Evolutionary conservation across 768 basidiomycete species (phyloP), one percentile per base, ranked within the genome.

Genomic region (Rhodotorula sphaerocarpa): DNA sequence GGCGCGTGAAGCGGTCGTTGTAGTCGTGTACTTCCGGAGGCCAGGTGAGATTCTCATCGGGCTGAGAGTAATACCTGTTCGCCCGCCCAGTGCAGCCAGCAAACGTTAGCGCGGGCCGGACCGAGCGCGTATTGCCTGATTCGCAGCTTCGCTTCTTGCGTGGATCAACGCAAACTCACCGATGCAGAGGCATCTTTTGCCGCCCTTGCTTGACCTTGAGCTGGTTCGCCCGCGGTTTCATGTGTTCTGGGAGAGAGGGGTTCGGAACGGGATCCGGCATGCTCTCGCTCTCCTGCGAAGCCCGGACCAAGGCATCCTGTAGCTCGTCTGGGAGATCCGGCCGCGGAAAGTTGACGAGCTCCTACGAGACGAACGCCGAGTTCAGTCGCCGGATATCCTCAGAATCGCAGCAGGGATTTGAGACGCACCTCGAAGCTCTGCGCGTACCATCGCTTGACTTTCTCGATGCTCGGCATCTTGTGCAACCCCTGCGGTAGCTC

Each of bases 371-470:
- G 21, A 3, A 65, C 3, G 54, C 15, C 51, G 25, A 15, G 28
- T 10, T 36, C 30, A 30, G 59, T 20, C 27, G 16, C 15, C 28
- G 42, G n/a, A n/a, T 50, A 50, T 25, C 28, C 27, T 41, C 55
- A 50, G 55, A 28, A n/a, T 3, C 20, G 36, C 2, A 12, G 41
- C 33, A 15, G 31, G 27, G 25, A 23, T 41, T 10, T 20, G 16
- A 18, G 36, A 77, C 84, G 55, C 56, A 92, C 93, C 82, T 97
- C 88, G 75, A 99, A 97, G 21, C 88, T 90, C 78, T 97, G 90
- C 1, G 93, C 93, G 75, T 99, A 99, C 95, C 95, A 99, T 72
- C 93, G 86, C 78, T 91, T 92, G 63, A 99, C 78, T 74, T 88
- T 91, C 61, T 84, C 83, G 67, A 99, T 96, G 43, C 86, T 87